Conservation (phyloP, 805 yeast species). For the Starmerella geochares region DNA sequence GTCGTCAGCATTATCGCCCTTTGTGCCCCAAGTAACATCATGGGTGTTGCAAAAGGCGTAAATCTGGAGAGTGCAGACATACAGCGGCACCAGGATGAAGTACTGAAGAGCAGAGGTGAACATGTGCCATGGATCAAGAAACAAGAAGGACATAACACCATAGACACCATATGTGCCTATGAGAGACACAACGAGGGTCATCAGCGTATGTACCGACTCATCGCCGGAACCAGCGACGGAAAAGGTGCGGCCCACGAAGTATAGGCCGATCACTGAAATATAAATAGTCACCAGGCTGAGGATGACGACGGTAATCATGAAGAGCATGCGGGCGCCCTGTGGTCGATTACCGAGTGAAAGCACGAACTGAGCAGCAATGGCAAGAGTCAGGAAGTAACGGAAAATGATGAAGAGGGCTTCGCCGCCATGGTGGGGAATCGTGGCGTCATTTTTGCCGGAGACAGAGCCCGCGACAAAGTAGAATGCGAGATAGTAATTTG, state of each 20-base stretch:
- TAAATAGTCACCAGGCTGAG: constrained; percentile 71
- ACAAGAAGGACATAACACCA: constrained; percentile 66
- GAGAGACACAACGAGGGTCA: constrained; percentile 70
- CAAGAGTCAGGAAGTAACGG: constrained; percentile 74
- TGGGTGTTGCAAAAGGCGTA: constrained; percentile 97
- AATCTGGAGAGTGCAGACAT: constrained; percentile 83
- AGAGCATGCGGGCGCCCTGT: constrained; percentile 80
- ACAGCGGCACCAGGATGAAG: constrained; percentile 79
- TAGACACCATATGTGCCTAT: constrained; percentile 89
- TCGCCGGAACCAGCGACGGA: constrained; percentile 27
- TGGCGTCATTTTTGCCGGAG: constrained; percentile 36
- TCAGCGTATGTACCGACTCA: constrained; percentile 37
- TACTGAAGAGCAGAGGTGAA: constrained; percentile 79
- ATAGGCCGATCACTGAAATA: constrained; percentile 71
- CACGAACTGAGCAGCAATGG: constrained; percentile 76
- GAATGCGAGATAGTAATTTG: constrained; percentile 85
- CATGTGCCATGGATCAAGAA: constrained; percentile 95
- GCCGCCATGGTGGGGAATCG: constrained; percentile 54
- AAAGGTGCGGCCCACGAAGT: constrained; percentile 56
- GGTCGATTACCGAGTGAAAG: constrained; percentile 97
- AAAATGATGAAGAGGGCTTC: constrained; percentile 72
- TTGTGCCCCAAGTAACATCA: constrained; percentile 98
- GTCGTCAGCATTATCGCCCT: constrained; percentile 73
- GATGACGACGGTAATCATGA: constrained; percentile 59
- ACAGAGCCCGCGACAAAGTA: constrained; percentile 87